Evolutionary conservation across 306 rosid species (phyloP).

Genomic region (Fagus sylvatica): DNA sequence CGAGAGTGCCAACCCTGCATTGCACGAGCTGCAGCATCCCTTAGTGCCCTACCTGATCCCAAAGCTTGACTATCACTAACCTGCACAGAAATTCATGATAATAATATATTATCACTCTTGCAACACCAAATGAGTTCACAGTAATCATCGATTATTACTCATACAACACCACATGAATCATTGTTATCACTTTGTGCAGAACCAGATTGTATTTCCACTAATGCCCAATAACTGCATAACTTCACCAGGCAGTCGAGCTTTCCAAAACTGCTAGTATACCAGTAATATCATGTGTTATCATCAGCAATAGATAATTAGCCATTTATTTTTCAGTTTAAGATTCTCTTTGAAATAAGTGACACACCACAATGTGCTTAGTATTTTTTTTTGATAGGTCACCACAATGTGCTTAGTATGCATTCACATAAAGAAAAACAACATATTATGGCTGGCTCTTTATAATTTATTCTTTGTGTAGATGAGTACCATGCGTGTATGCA

Average conservation of each 20-base stretch:
- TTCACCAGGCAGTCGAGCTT: slow-evolving; percentile 3
- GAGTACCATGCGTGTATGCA: neutral
- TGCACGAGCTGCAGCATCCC: slow-evolving; percentile 98
- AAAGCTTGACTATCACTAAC: slow-evolving; percentile 52
- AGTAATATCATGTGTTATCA: neutral
- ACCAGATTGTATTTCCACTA: slow-evolving; percentile 2
- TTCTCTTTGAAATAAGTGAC: neutral
- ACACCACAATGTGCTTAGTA: neutral
- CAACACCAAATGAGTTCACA: neutral
- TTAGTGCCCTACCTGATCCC: slow-evolving; percentile 87
- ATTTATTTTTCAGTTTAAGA: neutral
- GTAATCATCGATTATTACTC: neutral
- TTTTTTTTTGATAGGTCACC: too few relatives aligned
- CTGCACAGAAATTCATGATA: neutral
- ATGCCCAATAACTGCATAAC: neutral
- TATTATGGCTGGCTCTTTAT: too few relatives aligned
- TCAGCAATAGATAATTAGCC: neutral
- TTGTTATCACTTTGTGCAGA: neutral
- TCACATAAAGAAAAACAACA: neutral
- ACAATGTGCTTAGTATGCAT: neutral
- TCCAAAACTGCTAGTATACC: neutral
- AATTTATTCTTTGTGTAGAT: neutral
- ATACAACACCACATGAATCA: slow-evolving; percentile 29
- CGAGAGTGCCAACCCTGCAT: slow-evolving; percentile 99
- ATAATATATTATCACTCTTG: neutral